These are phyloP conservation scores for Neopestalotiopsis sp. DNA, from an alignment of 2,329 filamentous ascomycete genomes.

Conservation along the genomic window DNA sequence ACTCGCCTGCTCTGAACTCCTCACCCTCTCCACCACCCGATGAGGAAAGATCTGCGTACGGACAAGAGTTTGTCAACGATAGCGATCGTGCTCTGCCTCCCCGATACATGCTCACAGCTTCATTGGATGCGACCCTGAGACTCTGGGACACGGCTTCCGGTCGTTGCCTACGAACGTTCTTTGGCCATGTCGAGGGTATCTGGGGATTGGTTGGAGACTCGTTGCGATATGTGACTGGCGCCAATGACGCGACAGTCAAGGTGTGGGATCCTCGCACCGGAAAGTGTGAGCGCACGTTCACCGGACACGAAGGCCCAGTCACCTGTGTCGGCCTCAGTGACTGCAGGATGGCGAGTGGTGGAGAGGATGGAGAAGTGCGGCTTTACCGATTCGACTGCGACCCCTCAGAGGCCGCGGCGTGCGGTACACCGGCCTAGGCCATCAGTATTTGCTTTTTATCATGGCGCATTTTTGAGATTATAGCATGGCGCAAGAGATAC, in stretches of 20 bases:
- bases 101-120: conserved; percentile 90
- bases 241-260: conserved; percentile 75
- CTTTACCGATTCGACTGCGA: conserved; percentile 77
- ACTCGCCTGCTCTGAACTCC: conserved; percentile 40
- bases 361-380: conserved; percentile 90
- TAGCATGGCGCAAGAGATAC: conserved; percentile 17
- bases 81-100: conserved; percentile 74
- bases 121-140: conserved; percentile 88
- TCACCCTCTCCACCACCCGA: conserved; percentile 34
- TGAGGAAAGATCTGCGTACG: conserved; percentile 61
- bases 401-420: conserved; percentile 48
- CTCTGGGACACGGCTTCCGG: conserved; percentile 89
- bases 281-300: conserved; percentile 90
- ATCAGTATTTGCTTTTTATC: not conserved
- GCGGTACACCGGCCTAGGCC: conserved; percentile 51
- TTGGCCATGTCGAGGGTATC: conserved; percentile 94
- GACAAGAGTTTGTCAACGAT: conserved; percentile 66
- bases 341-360: conserved; percentile 85
- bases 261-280: conserved; percentile 92
- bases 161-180: conserved; percentile 87
- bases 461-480: conserved; percentile 13
- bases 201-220: conserved; percentile 93
- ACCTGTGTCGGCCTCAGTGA: conserved; percentile 94
- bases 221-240: conserved; percentile 84
- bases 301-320: conserved; percentile 87